Evolutionary conservation across 2,329 filamentous ascomycete genomes (phyloP).

Genomic region (Apiospora kogelbergensis): DNA sequence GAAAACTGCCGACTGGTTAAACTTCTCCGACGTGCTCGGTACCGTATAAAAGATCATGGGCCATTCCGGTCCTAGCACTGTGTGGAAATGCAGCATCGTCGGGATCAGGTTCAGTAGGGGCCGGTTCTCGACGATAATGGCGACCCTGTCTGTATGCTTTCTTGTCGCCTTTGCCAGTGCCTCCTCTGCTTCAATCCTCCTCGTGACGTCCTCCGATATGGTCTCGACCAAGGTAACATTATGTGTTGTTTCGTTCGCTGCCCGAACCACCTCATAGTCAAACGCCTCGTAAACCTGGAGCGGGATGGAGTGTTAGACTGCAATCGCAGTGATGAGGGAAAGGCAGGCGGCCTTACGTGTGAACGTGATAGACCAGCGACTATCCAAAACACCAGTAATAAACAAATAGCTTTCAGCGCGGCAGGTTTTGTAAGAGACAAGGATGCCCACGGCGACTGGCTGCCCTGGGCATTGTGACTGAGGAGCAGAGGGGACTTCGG

Average conservation of each 20-base stretch:
- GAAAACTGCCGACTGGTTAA: conserved; percentile 31
- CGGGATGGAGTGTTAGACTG: neutral
- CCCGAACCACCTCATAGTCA: neutral
- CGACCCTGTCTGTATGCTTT: conserved; percentile 26
- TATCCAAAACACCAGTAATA: neutral
- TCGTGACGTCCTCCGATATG: neutral
- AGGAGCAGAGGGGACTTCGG: neutral
- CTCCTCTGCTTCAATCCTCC: neutral
- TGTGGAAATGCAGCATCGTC: conserved; percentile 38
- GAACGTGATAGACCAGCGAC: neutral
- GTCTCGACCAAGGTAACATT: neutral
- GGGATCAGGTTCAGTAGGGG: conserved; percentile 34
- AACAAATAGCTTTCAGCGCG: neutral
- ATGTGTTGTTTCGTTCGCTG: neutral
- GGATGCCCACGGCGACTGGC: conserved; percentile 1
- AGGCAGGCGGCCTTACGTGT: neutral
- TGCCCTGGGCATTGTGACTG: neutral
- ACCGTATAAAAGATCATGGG: conserved; percentile 44
- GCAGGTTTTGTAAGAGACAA: neutral
- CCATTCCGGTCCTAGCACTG: conserved; percentile 42
- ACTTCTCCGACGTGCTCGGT: conserved; percentile 20
- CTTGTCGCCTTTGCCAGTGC: neutral
- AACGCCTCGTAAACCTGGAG: neutral
- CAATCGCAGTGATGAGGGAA: neutral
- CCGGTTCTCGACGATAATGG: conserved; percentile 37